A percentile compares a stretch with the other conserved stretches of the same genome.
These are phyloP conservation scores for Penicillium pulvis DNA, from an alignment of 495 filamentous ascomycete genomes.

Conservation along the genomic window DNA sequence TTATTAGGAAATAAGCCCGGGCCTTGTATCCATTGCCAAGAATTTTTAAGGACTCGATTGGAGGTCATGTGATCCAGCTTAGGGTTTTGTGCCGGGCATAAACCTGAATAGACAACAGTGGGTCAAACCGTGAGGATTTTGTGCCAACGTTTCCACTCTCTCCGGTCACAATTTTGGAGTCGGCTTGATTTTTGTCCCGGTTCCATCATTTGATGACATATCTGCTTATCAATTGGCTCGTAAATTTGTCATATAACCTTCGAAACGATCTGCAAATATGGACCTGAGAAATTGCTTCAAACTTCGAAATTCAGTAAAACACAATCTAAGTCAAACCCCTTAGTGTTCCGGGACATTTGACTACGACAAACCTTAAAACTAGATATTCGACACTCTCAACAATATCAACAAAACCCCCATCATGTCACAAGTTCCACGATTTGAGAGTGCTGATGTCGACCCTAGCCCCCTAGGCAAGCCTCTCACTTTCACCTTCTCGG, in stretches of 20 bases:
- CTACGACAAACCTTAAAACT: no score
- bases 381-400: no score
- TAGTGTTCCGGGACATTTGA: no score
- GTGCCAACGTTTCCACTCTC: not conserved
- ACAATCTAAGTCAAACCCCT: no score
- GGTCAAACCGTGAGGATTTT: not conserved
- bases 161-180: not conserved
- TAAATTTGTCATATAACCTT: not conserved
- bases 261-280: not conserved
- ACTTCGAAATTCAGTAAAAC: no score
- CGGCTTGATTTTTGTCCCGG: not conserved
- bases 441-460: constrained; percentile 37
- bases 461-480: constrained; percentile 54
- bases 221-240: not conserved
- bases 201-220: not conserved
- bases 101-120: not conserved
- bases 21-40: no score
- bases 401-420: not conserved
- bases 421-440: constrained; percentile 9
- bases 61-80: no score
- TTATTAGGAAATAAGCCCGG: no score
- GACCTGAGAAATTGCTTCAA: not conserved
- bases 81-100: no score
- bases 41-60: no score
- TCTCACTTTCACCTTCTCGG: constrained; percentile 59